A percentile compares a stretch with the other conserved stretches of the same genome.
Conservation (phyloP, 2,329 filamentous ascomycete genomes). For the Colletotrichum sp. region DNA sequence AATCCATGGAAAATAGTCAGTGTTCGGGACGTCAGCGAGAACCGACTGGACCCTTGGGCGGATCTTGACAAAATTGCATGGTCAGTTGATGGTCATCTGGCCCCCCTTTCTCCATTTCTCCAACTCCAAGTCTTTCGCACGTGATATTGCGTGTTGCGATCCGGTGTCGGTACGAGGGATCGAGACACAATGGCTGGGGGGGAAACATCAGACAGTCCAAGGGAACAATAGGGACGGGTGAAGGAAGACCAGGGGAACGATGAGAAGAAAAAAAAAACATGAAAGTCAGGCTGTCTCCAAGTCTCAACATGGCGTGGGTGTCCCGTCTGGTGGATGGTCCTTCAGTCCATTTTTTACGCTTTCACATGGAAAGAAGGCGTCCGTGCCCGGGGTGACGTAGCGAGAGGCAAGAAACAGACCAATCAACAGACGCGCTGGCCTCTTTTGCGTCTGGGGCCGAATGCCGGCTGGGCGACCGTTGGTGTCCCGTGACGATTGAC, state of each 20-base stretch:
- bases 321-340: not conserved
- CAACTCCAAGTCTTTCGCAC: not conserved
- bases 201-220: not conserved
- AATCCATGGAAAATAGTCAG: not conserved
- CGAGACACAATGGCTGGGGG: not conserved
- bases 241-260: not conserved
- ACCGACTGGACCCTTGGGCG: conserved; percentile 10
- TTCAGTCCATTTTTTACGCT: not conserved
- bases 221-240: not conserved
- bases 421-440: not conserved
- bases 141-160: not conserved
- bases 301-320: not conserved
- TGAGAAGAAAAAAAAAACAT: not conserved
- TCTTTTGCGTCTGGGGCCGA: conserved; percentile 20
- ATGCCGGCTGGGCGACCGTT: conserved; percentile 16
- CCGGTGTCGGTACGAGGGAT: not conserved
- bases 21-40: not conserved
- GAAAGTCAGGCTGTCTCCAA: not conserved
- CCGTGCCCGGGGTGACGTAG: conserved; percentile 16
- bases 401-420: not conserved
- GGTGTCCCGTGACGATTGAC: not conserved
- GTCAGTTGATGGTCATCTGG: conserved; percentile 14
- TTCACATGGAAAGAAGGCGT: conserved; percentile 17
- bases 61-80: conserved; percentile 3
- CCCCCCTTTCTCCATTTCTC: not conserved